phyloP scores from a whole-genome alignment of 768 basidiomycete species.

The Chalciporus pseudorubinellus region DNA sequence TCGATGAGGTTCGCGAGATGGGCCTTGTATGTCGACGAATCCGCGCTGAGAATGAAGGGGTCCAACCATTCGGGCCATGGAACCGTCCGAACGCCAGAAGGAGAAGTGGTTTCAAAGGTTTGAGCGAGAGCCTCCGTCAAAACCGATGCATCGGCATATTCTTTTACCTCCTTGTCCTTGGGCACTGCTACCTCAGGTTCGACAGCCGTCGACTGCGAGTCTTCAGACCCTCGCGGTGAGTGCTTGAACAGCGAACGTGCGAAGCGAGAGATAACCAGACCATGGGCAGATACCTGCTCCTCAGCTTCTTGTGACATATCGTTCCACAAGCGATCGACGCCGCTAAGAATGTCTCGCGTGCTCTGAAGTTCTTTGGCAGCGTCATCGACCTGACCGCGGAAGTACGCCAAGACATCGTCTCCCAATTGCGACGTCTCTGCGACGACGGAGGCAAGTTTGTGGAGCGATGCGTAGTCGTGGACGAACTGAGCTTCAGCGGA shows the following conservation, averaged over 20 bases:
- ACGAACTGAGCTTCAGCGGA: conserved; percentile 42
- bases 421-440: conserved; percentile 48
- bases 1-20: conserved; percentile 35
- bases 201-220: conserved; percentile 59
- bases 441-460: conserved; percentile 45
- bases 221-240: conserved; percentile 60
- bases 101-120: conserved; percentile 16
- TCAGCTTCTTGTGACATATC: conserved; percentile 43
- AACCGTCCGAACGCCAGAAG: conserved; percentile 27
- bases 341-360: conserved; percentile 44
- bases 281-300: conserved; percentile 34
- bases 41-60: conserved; percentile 33
- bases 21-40: conserved; percentile 35
- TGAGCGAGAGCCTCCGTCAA: conserved; percentile 18
- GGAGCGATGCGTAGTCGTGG: conserved; percentile 37
- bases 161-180: conserved; percentile 19
- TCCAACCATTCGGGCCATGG: conserved; percentile 44
- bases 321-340: conserved; percentile 44
- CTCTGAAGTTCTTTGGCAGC: conserved; percentile 47
- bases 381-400: conserved; percentile 54
- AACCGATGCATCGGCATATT: conserved; percentile 18
- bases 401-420: conserved; percentile 45
- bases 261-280: conserved; percentile 6
- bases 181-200: conserved; percentile 10
- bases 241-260: conserved; percentile 28